Percentiles rank a stretch among this genome's conserved stretches.
Conservation (phyloP, 208 protist species). For the Acanthamoeba triangularis region DNA sequence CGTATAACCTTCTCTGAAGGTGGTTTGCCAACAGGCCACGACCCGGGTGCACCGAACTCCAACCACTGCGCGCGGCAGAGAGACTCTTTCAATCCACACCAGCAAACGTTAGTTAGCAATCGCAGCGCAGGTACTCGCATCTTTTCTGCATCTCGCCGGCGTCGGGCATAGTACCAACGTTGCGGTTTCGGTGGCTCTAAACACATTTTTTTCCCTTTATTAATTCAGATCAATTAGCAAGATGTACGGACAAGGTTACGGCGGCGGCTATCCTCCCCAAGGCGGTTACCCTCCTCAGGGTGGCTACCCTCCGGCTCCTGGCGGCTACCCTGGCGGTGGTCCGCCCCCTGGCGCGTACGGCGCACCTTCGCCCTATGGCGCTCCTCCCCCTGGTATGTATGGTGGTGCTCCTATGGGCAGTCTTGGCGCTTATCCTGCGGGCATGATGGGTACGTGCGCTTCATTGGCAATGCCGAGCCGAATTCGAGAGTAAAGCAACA, state of each 20-base stretch:
- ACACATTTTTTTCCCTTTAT: no score
- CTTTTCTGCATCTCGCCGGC: no score
- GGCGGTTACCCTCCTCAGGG: background rate
- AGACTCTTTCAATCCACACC: no score
- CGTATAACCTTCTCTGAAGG: background rate
- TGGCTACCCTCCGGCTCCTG: background rate
- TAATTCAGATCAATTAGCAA: background rate
- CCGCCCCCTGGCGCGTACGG: conserved; percentile 41
- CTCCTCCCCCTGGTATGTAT: conserved; percentile 42
- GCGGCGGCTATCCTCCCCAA: conserved; percentile 32
- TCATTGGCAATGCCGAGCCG: background rate
- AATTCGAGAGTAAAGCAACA: background rate
- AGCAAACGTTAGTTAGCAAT: no score
- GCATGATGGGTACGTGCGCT: background rate
- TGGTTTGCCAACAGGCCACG: background rate
- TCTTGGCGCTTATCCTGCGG: background rate
- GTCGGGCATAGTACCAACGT: no score
- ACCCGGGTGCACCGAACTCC: background rate
- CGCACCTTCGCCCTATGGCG: conserved; percentile 23
- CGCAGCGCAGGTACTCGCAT: no score
- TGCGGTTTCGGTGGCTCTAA: no score
- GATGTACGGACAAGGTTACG: conserved; percentile 1
- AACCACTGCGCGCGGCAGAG: no score
- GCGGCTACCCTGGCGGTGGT: conserved; percentile 34
- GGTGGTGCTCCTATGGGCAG: background rate